Evolutionary conservation across 306 rosid genomes (phyloP), one percentile per base, ranked within the genome.

Genomic region (Mimosa bimucronata): DNA sequence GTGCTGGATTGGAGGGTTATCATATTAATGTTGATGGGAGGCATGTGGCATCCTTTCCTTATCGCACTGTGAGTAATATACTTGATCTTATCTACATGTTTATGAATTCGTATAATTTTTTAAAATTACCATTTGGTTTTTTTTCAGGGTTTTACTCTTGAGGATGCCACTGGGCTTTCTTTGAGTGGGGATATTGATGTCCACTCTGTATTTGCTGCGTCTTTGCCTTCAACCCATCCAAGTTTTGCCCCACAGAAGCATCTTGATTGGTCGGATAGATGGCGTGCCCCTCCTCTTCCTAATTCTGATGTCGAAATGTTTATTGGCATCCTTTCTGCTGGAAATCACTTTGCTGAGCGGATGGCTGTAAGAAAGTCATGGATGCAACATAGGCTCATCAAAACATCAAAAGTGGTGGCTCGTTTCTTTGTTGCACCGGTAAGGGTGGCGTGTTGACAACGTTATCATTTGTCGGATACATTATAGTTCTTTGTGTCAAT

Each of bases 401-500:
- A 78, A 78, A 90, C 97, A n/a, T 93, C 96, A 14, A 85, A 79
- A 53, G 97, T 88, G 73, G 94, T 91, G 37, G 94, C 90, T 68
- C 99, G 99, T 67, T 93, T 95, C 84, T 95, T 95, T 73, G 98
- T 92, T 57, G 99, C 99, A 75, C 89, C 92, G 94, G 99, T 95
- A 89, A 81, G 76, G 75, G 5, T 29, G 37, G 28, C 78, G 42
- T 25, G 77, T 34, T 46, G 44, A 26, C 37, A 79, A 28, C n/a
- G 48, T 71, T 65, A 53, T 84, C 37, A 19, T 76, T 77, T 74
- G 40, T 61, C 4, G 2, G 66, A 66, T 81, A 73, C 53, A 15
- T 41, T 76, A 69, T 26, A 6, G 21, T 48, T 74, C 2, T 53
- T 28, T 11, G 9, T 9, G 46, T 66, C 71, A 9, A 37, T n/a